phyloP scores from a whole-genome alignment of 257 asterid species.

The Solanum chiquidenum region DNA sequence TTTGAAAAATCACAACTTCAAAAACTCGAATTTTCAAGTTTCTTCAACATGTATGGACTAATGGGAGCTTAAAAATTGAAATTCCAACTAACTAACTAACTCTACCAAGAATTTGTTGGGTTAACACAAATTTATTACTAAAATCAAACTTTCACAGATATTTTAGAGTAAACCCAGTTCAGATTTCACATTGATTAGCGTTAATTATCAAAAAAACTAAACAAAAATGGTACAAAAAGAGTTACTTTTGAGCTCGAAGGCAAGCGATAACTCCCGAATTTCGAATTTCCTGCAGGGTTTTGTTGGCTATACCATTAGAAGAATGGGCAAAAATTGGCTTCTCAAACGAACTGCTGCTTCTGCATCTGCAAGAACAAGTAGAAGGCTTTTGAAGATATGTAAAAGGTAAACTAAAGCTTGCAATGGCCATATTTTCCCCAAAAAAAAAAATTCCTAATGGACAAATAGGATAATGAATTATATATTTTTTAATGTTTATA shows the following conservation, averaged over 20 bases:
- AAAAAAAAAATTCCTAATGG: no score
- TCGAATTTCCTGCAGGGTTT: constrained; percentile 39
- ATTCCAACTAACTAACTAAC: not conserved
- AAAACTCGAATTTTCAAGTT: not conserved
- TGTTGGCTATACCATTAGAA: constrained; percentile 20
- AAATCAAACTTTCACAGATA: not conserved
- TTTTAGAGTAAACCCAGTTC: not conserved
- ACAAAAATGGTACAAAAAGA: not conserved
- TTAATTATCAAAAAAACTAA: not conserved
- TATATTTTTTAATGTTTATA: no score
- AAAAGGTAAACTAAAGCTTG: constrained; percentile 1
- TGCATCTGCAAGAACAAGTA: not conserved
- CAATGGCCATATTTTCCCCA: not conserved
- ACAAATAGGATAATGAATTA: not conserved
- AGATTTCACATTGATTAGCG: not conserved
- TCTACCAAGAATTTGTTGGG: not conserved
- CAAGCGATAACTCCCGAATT: constrained; percentile 72
- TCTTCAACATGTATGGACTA: not conserved
- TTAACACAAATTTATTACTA: not conserved
- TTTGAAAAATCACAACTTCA: not conserved
- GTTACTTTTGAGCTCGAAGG: constrained; percentile 66
- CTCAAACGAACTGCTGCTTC: not conserved
- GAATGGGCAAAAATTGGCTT: not conserved
- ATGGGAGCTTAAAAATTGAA: not conserved
- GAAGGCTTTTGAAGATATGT: not conserved